Evolutionary conservation across 169 alveolate genomes (phyloP).

Genomic region (Cryptosporidium muris): DNA sequence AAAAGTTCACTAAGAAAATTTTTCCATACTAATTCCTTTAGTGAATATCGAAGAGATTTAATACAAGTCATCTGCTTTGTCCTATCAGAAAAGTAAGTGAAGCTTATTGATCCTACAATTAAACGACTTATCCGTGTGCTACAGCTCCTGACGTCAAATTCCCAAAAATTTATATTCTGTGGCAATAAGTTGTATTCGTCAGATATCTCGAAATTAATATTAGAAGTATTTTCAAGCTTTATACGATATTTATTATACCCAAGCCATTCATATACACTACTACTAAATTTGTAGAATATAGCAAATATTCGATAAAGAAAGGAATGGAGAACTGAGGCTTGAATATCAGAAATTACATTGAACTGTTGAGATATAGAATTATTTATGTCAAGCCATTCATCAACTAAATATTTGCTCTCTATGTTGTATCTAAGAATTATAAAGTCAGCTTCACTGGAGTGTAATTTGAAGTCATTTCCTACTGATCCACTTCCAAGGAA

Average conservation of each 20-base stretch:
- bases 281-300: too few relatives aligned
- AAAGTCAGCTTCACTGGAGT: too few relatives aligned
- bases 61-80: constrained; percentile 38
- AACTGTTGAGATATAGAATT: too few relatives aligned
- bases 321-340: too few relatives aligned
- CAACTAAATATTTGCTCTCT: too few relatives aligned
- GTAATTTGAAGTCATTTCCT: too few relatives aligned
- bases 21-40: constrained; percentile 55
- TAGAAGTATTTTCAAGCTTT: constrained; percentile 15
- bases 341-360: too few relatives aligned
- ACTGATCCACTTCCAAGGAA: too few relatives aligned
- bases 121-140: constrained; percentile 14
- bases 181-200: constrained; percentile 16
- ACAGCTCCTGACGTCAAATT: constrained; percentile 42
- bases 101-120: constrained; percentile 16
- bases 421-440: too few relatives aligned
- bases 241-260: constrained; percentile 12
- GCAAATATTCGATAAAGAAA: too few relatives aligned
- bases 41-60: constrained; percentile 43
- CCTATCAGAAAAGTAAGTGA: constrained; percentile 8
- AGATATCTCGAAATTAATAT: constrained; percentile 16
- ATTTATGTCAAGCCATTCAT: too few relatives aligned
- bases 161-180: constrained; percentile 36
- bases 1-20: constrained; percentile 32
- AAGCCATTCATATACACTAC: neutral